Evolutionary conservation across 495 filamentous ascomycete genomes (phyloP).

Genomic region (Elasticomyces elasticus): DNA sequence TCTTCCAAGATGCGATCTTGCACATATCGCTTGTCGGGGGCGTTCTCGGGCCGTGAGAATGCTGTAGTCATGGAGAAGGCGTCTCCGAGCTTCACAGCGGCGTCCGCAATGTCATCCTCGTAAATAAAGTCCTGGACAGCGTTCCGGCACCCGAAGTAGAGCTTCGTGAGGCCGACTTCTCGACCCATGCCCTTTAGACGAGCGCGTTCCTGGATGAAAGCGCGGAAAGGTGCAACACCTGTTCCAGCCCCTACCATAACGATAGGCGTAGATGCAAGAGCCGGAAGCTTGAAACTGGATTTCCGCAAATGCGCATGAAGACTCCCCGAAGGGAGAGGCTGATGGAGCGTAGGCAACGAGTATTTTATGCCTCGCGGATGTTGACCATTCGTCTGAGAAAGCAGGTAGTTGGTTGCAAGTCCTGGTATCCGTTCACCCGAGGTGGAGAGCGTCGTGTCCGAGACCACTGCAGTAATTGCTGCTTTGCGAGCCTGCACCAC

Average conservation of each 20-base stretch:
- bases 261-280: slow-evolving; percentile 28
- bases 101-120: slow-evolving; percentile 26
- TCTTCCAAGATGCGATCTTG: slow-evolving; percentile 36
- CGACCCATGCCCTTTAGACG: slow-evolving; percentile 34
- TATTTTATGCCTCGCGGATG: too few species aligned
- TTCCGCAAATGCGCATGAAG: slow-evolving; percentile 37
- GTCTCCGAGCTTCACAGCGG: not conserved
- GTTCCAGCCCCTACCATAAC: slow-evolving; percentile 42
- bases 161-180: slow-evolving; percentile 34
- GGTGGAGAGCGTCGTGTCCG: slow-evolving; percentile 24
- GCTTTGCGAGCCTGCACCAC: slow-evolving; percentile 36
- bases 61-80: not conserved
- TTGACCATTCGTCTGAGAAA: too few species aligned
- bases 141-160: slow-evolving; percentile 40
- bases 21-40: slow-evolving; percentile 31
- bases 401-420: slow-evolving; percentile 42
- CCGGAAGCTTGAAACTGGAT: slow-evolving; percentile 40
- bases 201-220: slow-evolving; percentile 38
- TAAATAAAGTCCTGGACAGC: slow-evolving; percentile 39
- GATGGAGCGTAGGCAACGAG: too few species aligned
- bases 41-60: slow-evolving; percentile 12
- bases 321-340: too few species aligned
- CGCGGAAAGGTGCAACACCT: slow-evolving; percentile 41
- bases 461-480: slow-evolving; percentile 38
- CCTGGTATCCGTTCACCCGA: slow-evolving; percentile 34